A percentile compares a stretch with the other conserved stretches of the same genome.
These are phyloP conservation scores for Amoebophrya sp. DNA, from an alignment of 169 alveolate genomes.

Conservation along the genomic window DNA sequence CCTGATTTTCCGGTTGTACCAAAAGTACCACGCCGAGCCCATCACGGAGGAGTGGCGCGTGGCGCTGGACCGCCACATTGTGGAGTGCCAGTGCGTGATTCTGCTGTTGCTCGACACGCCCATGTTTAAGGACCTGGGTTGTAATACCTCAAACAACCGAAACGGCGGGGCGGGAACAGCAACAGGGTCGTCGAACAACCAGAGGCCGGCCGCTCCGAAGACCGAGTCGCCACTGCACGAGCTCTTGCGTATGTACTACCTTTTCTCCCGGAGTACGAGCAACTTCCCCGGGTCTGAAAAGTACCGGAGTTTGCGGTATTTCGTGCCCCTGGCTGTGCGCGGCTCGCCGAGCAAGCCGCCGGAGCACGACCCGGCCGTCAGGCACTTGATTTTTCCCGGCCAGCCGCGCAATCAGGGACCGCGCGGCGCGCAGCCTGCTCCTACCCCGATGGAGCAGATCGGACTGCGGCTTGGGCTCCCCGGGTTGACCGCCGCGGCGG, in stretches of 20 bases:
- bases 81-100: background rate
- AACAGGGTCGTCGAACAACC: background rate
- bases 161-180: too few species aligned
- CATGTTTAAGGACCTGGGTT: background rate
- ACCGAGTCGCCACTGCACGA: background rate
- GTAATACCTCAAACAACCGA: too few species aligned
- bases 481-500: too few species aligned
- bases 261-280: background rate
- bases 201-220: background rate
- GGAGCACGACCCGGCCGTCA: too few species aligned
- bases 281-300: background rate
- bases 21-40: background rate
- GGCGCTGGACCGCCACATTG: background rate
- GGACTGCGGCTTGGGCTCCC: too few species aligned
- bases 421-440: too few species aligned
- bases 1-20: background rate
- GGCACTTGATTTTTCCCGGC: too few species aligned
- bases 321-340: too few species aligned
- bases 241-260: background rate
- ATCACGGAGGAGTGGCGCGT: constrained; percentile 8
- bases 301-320: background rate
- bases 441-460: too few species aligned
- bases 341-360: too few species aligned
- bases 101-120: background rate
- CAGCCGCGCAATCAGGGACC: too few species aligned